Base-by-base conservation (phyloP, 2,329 filamentous ascomycete genomes). In the Didymella pomorum region DNA sequence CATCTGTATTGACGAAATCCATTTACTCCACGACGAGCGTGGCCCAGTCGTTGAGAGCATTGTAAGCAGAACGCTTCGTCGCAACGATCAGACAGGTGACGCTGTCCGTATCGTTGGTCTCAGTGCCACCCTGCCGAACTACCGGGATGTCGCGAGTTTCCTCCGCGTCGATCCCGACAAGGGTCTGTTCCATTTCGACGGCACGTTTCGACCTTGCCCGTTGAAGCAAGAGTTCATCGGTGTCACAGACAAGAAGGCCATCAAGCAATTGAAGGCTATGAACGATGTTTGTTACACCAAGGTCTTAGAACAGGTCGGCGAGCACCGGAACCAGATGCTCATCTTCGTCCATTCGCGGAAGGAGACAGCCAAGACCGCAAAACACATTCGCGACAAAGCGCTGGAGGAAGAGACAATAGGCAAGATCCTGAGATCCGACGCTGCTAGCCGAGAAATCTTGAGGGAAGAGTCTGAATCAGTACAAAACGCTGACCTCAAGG, bases 241-340 rank as follows among this genome's bases (percentile, higher is more conserved):
- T 52, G 91, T 99, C 42, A 97, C 94, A 0, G 95, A 99, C 68
- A 96, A 95, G 80, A 98, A 98, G 77, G 91, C 95, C 6, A 99
- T 99, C 80, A 99, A 98, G 79, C 95, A 99, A 77, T 82, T 99
- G 53, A 97, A 98, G 83, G 96, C 91, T 0, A 99, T 99, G 95
- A 99, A 99, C 73, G 95, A 99, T 69, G 93, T 99, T 53, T 97
- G 93, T 57, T 99, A 99, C 78, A 96, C 89, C 64, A 99, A 99
- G 78, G 93, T 97, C 26, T 86, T 99, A 53, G 95, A 99, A 77
- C 94, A 98, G 73, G 94, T 97, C 28, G 95, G 95, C 7, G 89
- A 90, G 58, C 90, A 96, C 71, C 88, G 91, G 63, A 97, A 99
- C 70, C 95, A 99, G 77, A 97, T 99, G 93, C 87, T 99, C 37